Evolutionary conservation across 2,329 filamentous ascomycete species (phyloP), one percentile per base, ranked within the genome.

Genomic region (Pestalotiopsis sp.): DNA sequence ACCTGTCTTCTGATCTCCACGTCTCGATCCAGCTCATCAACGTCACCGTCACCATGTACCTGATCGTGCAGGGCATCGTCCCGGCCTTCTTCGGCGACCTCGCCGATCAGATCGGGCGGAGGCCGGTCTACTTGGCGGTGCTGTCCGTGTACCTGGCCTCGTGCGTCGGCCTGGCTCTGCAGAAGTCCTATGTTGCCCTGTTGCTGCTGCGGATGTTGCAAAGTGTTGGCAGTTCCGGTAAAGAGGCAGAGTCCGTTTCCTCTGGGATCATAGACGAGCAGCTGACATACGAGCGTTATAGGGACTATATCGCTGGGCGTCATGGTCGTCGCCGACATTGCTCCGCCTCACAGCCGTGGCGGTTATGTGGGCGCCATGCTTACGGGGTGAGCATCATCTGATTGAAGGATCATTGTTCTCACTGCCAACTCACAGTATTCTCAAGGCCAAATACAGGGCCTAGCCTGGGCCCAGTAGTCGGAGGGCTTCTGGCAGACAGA

Each of bases 311-410:
- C 67, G 91, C 88, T 3, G 87, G 92, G 2, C 85, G 40, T 48
- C 14, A 48, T 48, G 40, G 40, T 48, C 3, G 40, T 93, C 14
- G 88, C 89, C 1, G 92, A 94, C 72, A 82, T 93, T 3, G 84
- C 89, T 0, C 88, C 89, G 0, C 87, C 85, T 38, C 83, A 86
- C 0, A 91, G 94, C 75, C 82, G 92, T 71, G 92, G 92, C 3
- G 85, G 84, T 62, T 93, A 92, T 73, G 58, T 61, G 5, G 58
- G 58, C 22, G 84, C 65, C 13, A 30, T 66, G 30, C 39, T 66
- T 10, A 20, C 61, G 13, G 60, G 24, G 65, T 66, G 30, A 17
- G 65, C 55, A 14, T 14, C n/a, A 11, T 11, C 40, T 35, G 2
- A 10, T 13, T 26, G 7, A 4, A 4, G 4, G 13, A 39, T 26